Conservation (phyloP, 1,284 basidiomycete species). For the Trichosporon sp. region DNA sequence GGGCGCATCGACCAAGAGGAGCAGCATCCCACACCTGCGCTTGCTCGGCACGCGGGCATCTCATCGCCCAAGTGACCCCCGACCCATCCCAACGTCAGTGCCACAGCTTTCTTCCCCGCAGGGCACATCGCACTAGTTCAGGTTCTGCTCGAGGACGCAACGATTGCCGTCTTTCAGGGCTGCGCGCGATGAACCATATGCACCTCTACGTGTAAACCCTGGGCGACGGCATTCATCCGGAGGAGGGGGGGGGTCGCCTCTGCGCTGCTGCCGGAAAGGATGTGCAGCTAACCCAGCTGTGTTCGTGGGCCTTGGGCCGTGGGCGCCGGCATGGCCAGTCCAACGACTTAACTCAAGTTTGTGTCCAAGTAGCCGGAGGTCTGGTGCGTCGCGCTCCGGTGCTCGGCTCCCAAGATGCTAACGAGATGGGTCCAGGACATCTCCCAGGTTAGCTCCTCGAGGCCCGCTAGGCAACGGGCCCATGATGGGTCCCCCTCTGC, state of each 20-base stretch:
- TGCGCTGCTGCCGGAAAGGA: too few relatives aligned
- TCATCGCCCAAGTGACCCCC: background rate
- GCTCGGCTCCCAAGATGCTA: background rate
- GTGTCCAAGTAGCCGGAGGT: background rate
- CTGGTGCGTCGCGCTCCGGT: background rate
- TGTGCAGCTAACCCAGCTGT: too few relatives aligned
- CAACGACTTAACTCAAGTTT: background rate
- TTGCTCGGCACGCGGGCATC: background rate
- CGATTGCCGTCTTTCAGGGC: background rate
- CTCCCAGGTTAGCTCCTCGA: background rate
- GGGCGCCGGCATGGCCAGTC: background rate
- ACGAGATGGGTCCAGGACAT: background rate
- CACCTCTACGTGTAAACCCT: background rate
- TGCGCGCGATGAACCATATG: background rate
- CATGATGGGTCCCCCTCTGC: background rate
- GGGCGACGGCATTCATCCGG: background rate
- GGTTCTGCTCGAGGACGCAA: background rate
- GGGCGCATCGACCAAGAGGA: background rate
- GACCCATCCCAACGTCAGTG: background rate
- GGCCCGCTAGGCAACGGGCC: background rate
- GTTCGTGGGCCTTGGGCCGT: too few relatives aligned
- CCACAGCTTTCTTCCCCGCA: background rate
- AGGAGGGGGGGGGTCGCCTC: too few relatives aligned
- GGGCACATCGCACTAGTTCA: background rate
- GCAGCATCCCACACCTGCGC: background rate